Evolutionary conservation across 1,284 basidiomycete genomes (phyloP), one percentile per base, ranked within the genome.

Genomic region (Malassezia equina): DNA sequence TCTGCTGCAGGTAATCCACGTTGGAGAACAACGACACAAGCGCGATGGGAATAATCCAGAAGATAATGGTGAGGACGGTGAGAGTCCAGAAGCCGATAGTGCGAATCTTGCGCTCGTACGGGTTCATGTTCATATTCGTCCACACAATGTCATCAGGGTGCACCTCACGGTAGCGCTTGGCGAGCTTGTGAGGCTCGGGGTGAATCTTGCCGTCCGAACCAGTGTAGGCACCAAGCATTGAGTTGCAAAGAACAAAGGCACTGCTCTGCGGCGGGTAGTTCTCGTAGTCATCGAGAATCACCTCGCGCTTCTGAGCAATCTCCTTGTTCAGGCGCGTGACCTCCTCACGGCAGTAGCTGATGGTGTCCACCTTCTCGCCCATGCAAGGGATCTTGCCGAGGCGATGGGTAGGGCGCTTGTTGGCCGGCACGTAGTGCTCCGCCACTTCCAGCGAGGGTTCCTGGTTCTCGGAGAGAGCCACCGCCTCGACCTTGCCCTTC

Each of bases 1-100:
- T 81, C 3, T 59, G 55, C 71, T 86, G 88, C 0, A 96, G 79
- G 13, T 82, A 77, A 54, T 83, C 58, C 46, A 96, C 78, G 73
- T 96, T 96, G 25, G 86, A 86, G 55, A 95, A 78, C 32, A 82
- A 67, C 80, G 89, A 90, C 61, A 95, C 83, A 66, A 95, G 88
- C 0, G 89, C 74, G 24, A 77, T 72, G 25, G 69, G 65, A 8
- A 63, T 56, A 19, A 47, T 54, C 84, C 84, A 87, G 24, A 80
- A 77, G 36, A 86, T 72, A 62, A 86, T 83, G 24, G 88, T 76
- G 2, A 78, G 84, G 23, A 81, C 73, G 13, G 80, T 81, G 19
- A 79, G 67, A 1, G 75, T 72, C 79, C 79, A 81, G 8, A 78
- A 78, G 47, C 78, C 67, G 40, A 75, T 62, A 21, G 73, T 77